Evolutionary conservation across 164 flowering plant species (phyloP).

Genomic region (Aristolochia californica): DNA sequence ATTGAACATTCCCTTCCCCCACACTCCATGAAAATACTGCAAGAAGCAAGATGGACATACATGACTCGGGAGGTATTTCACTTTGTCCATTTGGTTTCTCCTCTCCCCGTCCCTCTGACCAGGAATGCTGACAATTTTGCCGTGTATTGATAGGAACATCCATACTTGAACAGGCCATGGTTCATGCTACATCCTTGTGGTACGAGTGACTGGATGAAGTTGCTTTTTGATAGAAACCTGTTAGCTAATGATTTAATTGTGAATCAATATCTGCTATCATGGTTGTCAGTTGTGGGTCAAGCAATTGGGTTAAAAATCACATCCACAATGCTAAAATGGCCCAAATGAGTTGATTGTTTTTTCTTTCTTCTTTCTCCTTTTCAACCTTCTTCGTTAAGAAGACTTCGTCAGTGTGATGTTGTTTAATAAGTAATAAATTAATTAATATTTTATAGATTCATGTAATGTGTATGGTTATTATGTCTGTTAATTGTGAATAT

Average conservation of each 20-base stretch:
- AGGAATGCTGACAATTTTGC: background rate
- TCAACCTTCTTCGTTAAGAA: no score
- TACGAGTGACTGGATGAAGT: conserved; percentile 82
- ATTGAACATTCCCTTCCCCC: conserved; percentile 56
- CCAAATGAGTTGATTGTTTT: no score
- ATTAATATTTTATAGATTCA: no score
- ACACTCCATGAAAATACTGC: conserved; percentile 33
- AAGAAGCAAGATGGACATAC: conserved; percentile 76
- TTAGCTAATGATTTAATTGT: conserved; percentile 8
- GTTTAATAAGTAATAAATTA: no score
- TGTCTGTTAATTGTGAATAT: no score
- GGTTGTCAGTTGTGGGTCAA: conserved; percentile 84
- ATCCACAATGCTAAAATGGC: conserved; percentile 18
- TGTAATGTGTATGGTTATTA: no score
- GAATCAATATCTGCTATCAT: conserved; percentile 49
- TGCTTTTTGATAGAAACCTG: conserved; percentile 29
- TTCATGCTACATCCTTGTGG: conserved; percentile 85
- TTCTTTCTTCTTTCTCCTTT: no score
- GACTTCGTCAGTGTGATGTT: no score
- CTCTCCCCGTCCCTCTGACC: background rate
- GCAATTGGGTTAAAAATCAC: conserved; percentile 63
- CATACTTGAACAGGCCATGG: conserved; percentile 75
- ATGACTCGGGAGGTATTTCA: conserved; percentile 68
- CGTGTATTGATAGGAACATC: conserved; percentile 66
- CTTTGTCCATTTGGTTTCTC: background rate